phyloP scores from a whole-genome alignment of 768 basidiomycete genomes.

The Psilocybe sp. region DNA sequence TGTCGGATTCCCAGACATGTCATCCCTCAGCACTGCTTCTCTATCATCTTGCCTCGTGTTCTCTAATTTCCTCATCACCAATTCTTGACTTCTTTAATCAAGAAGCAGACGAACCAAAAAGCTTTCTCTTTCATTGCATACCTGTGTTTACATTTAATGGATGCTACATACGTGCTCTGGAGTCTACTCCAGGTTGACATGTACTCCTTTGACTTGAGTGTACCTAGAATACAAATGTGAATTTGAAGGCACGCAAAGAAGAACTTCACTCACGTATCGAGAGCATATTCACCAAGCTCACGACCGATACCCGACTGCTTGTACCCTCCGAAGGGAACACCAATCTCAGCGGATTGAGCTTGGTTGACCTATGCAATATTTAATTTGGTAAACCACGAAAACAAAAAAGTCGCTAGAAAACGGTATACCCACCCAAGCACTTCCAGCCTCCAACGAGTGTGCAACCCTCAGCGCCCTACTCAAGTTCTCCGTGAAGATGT shows the following conservation, averaged over 20 bases:
- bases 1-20: too few species aligned
- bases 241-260: not conserved
- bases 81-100: too few species aligned
- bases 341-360: constrained; percentile 43
- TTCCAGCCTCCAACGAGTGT: constrained; percentile 77
- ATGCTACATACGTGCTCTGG: constrained; percentile 20
- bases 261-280: constrained; percentile 45
- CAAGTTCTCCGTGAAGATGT: constrained; percentile 82
- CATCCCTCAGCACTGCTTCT: too few species aligned
- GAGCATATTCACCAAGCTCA: constrained; percentile 77
- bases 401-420: not conserved
- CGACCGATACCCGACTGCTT: constrained; percentile 83
- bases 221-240: constrained; percentile 36
- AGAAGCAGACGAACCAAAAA: too few species aligned
- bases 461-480: constrained; percentile 71
- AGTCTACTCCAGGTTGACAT: constrained; percentile 51
- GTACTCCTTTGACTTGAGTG: constrained; percentile 68
- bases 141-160: too few species aligned
- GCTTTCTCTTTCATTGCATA: too few species aligned
- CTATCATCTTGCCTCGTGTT: too few species aligned
- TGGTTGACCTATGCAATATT: constrained; percentile 39
- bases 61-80: too few species aligned
- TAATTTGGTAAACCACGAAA: not conserved
- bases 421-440: constrained; percentile 53
- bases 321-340: constrained; percentile 82